phyloP scores from a whole-genome alignment of 192 early-diverging fungal species.

The Backusella morwellensis region DNA sequence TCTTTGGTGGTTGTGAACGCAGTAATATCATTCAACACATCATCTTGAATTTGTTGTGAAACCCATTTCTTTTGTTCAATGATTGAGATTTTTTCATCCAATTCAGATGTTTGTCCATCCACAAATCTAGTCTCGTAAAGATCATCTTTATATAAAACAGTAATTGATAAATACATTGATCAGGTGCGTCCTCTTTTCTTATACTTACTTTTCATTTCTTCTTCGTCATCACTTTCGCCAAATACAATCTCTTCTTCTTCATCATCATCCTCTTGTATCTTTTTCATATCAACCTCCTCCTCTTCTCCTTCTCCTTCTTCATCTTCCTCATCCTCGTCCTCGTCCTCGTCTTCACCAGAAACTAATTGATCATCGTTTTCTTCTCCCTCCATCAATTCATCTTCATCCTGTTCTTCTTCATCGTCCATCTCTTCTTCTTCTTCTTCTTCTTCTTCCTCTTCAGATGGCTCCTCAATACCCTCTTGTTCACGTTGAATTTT shows the following conservation, averaged over 20 bases:
- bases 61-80: slow-evolving; percentile 45
- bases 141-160: background rate
- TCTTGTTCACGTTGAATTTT: slow-evolving; percentile 50
- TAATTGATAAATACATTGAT: background rate
- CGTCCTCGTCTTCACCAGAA: slow-evolving; percentile 21
- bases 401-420: slow-evolving; percentile 22
- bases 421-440: slow-evolving; percentile 14
- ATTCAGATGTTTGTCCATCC: slow-evolving; percentile 25
- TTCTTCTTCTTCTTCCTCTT: slow-evolving; percentile 21
- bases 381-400: slow-evolving; percentile 18
- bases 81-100: slow-evolving; percentile 29
- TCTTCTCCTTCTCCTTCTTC: background rate
- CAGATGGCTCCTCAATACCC: slow-evolving; percentile 33
- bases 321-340: slow-evolving; percentile 11
- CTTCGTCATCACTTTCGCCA: slow-evolving; percentile 36
- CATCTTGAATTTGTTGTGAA: slow-evolving; percentile 22
- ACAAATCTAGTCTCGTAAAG: slow-evolving; percentile 40
- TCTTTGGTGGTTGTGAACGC: background rate
- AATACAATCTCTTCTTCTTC: slow-evolving; percentile 16
- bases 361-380: background rate
- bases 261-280: slow-evolving; percentile 32
- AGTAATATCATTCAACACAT: slow-evolving; percentile 31
- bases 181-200: background rate
- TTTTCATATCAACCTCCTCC: slow-evolving; percentile 22
- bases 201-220: slow-evolving; percentile 17